Evolutionary conservation across 768 basidiomycete genomes (phyloP).

Genomic region (Lentinula boryana): DNA sequence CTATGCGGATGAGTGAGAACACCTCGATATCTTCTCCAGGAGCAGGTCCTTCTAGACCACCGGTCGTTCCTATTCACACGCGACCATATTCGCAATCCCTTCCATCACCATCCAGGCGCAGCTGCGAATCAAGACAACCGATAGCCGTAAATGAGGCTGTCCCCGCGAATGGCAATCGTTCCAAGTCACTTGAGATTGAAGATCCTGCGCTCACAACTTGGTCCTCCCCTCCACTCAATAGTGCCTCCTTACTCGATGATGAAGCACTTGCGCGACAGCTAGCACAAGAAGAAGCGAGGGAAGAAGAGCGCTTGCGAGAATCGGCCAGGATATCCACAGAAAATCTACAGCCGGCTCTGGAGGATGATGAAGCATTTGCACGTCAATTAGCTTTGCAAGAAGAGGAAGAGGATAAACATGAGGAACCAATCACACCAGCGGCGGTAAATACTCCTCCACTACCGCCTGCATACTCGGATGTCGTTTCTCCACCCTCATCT

Average conservation of each 20-base stretch:
- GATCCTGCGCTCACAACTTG: background rate
- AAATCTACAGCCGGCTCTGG: background rate
- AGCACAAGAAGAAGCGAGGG: slow-evolving; percentile 14
- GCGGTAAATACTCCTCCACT: slow-evolving; percentile 8
- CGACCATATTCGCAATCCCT: background rate
- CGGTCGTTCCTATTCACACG: slow-evolving; percentile 2
- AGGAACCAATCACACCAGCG: background rate
- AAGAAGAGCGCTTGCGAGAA: background rate
- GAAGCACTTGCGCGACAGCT: slow-evolving; percentile 21
- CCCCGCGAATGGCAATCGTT: background rate
- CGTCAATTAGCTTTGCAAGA: slow-evolving; percentile 32
- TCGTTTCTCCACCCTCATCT: background rate
- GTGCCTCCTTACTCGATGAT: slow-evolving; percentile 18
- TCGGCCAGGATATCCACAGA: background rate
- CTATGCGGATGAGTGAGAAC: slow-evolving; percentile 18
- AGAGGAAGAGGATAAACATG: slow-evolving; percentile 21
- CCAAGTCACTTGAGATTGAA: background rate
- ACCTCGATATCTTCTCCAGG: slow-evolving; percentile 4
- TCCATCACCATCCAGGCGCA: slow-evolving; percentile 1
- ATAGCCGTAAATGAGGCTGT: background rate
- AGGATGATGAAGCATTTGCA: slow-evolving; percentile 40
- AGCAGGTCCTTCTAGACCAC: slow-evolving; percentile 18
- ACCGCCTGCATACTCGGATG: slow-evolving; percentile 5
- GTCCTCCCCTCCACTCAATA: slow-evolving; percentile 8
- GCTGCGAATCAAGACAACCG: slow-evolving; percentile 9